Evolutionary conservation across 2,329 filamentous ascomycete species (phyloP), one percentile per base, ranked within the genome.

Genomic region (Sporothrix brunneoviolacea): DNA sequence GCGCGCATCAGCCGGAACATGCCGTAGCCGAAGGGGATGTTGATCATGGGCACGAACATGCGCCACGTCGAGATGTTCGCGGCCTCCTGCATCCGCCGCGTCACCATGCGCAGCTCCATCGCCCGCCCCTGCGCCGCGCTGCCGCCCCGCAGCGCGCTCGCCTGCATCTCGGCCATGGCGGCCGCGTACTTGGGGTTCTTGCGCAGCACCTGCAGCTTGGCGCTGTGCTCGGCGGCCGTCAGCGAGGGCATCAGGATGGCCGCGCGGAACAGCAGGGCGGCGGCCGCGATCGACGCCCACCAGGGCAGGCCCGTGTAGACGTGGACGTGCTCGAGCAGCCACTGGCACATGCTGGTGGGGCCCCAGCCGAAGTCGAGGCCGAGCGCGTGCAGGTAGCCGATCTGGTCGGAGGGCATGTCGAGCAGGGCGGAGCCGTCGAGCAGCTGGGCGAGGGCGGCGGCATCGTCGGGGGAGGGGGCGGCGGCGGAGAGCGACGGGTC

Each of bases 281-380:
- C 78, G 4, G 75, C 66, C 39, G 84, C 67, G 59, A 96, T 86
- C 53, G 86, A 80, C 2, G 72, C 82, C 75, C 87, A 90, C 93
- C 93, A 97, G 12, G 89, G 88, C 50, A 88, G 68, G 32, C 85
- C 88, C 2, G 67, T 70, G 59, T 77, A 84, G 54, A 96, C 73
- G 68, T 98, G 89, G 36, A 94, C 64, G 63, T 91, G 82, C 72
- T 98, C 93, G 10, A 97, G 70, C 3, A 80, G 19, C 75, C 77
- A 91, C 69, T 96, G 77, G 66, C 93, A 82, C 15, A 80, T 58
- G 4, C 83, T 70, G 0, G 90, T 88, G 5, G 87, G 80, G 15
- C 91, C 91, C 72, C 74, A 91, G 63, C 91, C 90, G 61, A 85
- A 97, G 60, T 97, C 88, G 19, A 98, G 72, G 4, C 93, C 93